Base-by-base conservation (phyloP, 768 basidiomycete genomes). In the Lactarius quietus region DNA sequence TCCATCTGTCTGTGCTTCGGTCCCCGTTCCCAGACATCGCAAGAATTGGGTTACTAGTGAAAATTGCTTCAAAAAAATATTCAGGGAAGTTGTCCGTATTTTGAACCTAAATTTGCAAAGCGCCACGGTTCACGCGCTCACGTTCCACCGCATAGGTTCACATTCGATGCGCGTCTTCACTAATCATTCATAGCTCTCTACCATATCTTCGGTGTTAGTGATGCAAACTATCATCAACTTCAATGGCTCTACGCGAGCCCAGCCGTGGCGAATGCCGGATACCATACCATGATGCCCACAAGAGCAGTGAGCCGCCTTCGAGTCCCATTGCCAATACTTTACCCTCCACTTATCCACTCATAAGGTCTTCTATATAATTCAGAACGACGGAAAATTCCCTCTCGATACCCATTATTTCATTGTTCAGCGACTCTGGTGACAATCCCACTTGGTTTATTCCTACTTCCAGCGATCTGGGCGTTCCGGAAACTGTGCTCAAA, bases 341-440 rank as follows among this genome's bases (percentile, higher is more conserved):
- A n/a, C 23, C 45, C 33, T 58, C 18, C 36, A 33, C 36, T n/a
- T 6, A 17, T 51, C 54, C n/a, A 39, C 51, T 55, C 52, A 67
- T 31, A 62, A 23, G 59, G 9, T 45, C n/a, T 23, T 23, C 43
- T 9, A 9, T 45, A 38, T 36, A 28, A 52, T 35, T 28, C 70
- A 91, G 90, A 86, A 92, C 35, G 87, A 92, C 73, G 92, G 94
- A 71, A 84, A 85, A 23, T 89, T 92, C 76, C 82, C 87, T 70
- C 80, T 94, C 36, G 91, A 94, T 72, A 80, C 78, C n/a, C 68
- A 89, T 95, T 69, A 87, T 95, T 59, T 86, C 88, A 0, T 72
- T 86, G 20, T 86, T 82, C 73, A 74, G 76, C 17, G 90, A 90
- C 72, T 90, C 91, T 71, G 87, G 91, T 68, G 82, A 85, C 31